A percentile compares a stretch with the other conserved stretches of the same genome.
phyloP scores from a whole-genome alignment of 1,139 yeast species.

The Suhomyces chickasaworum region DNA sequence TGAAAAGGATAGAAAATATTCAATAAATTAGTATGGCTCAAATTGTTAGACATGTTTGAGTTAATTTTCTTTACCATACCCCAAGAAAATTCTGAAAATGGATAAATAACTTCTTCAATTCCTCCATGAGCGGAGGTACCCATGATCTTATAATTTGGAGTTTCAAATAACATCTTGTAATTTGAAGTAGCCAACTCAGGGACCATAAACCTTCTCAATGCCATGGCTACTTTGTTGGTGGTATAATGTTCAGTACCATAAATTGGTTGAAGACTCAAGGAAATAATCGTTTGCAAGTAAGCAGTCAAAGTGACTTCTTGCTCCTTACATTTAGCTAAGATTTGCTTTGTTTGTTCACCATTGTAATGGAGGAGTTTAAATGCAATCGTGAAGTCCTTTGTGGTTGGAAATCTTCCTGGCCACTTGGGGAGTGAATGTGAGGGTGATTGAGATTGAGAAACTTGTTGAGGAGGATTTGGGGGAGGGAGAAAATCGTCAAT shows the following conservation, averaged over 20 bases:
- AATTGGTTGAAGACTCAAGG: slow-evolving; percentile 33
- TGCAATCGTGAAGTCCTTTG: slow-evolving; percentile 24
- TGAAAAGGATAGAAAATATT: slow-evolving; percentile 27
- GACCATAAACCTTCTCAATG: slow-evolving; percentile 34
- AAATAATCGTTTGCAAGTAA: slow-evolving; percentile 30
- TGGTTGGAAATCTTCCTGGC: slow-evolving; percentile 37
- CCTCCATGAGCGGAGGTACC: slow-evolving; percentile 43
- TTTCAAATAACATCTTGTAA: slow-evolving; percentile 22
- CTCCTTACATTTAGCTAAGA: slow-evolving; percentile 33
- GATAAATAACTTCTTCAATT: slow-evolving; percentile 32
- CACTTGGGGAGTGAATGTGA: slow-evolving; percentile 24
- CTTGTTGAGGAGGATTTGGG: neutral
- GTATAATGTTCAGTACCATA: slow-evolving; percentile 29
- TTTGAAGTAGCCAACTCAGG: slow-evolving; percentile 20
- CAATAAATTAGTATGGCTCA: slow-evolving; percentile 29
- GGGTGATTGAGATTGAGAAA: slow-evolving; percentile 6
- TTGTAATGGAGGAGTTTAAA: slow-evolving; percentile 37
- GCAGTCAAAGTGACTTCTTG: slow-evolving; percentile 40
- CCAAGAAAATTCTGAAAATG: slow-evolving; percentile 39
- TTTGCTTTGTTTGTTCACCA: slow-evolving; percentile 25
- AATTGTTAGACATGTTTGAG: slow-evolving; percentile 22
- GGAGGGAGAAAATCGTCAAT: slow-evolving; percentile 30
- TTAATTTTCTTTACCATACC: slow-evolving; percentile 30
- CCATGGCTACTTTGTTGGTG: slow-evolving; percentile 34
- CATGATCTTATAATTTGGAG: slow-evolving; percentile 28